Conservation (phyloP, 2,329 filamentous ascomycete genomes). For the Chaetomium globosum region DNA sequence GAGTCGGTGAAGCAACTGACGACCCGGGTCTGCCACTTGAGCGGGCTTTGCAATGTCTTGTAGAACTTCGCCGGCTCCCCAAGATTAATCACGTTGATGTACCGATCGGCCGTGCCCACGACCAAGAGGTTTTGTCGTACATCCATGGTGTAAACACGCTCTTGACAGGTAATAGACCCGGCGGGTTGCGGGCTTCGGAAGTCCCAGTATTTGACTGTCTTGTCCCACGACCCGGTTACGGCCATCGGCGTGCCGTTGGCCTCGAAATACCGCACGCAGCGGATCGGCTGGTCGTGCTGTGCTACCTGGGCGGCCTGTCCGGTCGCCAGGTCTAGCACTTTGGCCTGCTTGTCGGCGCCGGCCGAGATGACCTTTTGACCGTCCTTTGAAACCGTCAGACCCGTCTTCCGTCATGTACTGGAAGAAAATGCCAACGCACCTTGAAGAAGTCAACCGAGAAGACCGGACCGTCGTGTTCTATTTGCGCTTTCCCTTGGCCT, state of each 20-base stretch:
- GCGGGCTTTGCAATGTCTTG: conserved; percentile 91
- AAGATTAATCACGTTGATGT: conserved; percentile 93
- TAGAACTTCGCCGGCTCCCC: conserved; percentile 87
- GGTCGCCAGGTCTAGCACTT: conserved; percentile 78
- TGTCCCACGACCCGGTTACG: conserved; percentile 91
- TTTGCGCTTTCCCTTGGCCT: conserved; percentile 81
- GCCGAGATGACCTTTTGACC: conserved; percentile 84
- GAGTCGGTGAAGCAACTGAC: conserved; percentile 94
- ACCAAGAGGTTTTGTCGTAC: conserved; percentile 86
- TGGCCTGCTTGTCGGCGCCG: conserved; percentile 87
- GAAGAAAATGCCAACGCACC: conserved; percentile 54
- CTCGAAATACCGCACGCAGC: conserved; percentile 76
- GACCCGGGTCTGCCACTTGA: conserved; percentile 97
- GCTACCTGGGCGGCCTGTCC: conserved; percentile 73
- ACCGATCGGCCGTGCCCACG: conserved; percentile 88
- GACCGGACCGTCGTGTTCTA: conserved; percentile 84
- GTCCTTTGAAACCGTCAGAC: conserved; percentile 61
- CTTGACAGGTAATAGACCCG: conserved; percentile 68
- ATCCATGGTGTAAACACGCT: conserved; percentile 89
- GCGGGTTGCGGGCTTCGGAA: conserved; percentile 67
- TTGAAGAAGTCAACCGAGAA: conserved; percentile 85
- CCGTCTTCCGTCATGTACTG: neutral
- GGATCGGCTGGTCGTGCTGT: conserved; percentile 81
- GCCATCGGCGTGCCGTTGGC: conserved; percentile 74
- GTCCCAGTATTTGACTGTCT: conserved; percentile 90